Evolutionary conservation across 108 stramenopile genomes (phyloP).

Genomic region (Cyclotella atomus): DNA sequence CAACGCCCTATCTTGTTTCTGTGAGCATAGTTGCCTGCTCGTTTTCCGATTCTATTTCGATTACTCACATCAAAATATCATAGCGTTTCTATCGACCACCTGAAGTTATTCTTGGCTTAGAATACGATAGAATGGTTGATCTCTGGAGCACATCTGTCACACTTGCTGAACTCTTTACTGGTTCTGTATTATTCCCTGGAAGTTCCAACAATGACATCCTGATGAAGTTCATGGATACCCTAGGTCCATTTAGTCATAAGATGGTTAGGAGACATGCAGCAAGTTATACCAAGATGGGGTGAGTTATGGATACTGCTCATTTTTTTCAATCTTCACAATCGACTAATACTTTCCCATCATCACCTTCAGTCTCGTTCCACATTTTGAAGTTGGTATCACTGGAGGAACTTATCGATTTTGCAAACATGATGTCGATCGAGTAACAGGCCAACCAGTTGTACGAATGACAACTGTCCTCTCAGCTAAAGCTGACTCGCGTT

Average conservation of each 20-base stretch:
- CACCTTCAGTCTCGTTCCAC: constrained; percentile 48
- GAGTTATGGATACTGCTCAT: constrained; percentile 19
- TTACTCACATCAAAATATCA: no score
- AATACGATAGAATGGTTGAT: constrained; percentile 92
- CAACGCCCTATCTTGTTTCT: constrained; percentile 97
- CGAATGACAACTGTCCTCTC: constrained; percentile 60
- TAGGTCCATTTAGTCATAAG: constrained; percentile 90
- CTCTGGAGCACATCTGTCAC: constrained; percentile 94
- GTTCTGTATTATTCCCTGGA: constrained; percentile 91
- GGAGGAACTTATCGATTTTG: constrained; percentile 68
- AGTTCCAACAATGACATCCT: constrained; percentile 96
- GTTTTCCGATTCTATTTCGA: not conserved
- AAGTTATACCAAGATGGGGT: constrained; percentile 60
- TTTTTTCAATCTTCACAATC: not conserved
- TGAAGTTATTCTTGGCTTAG: constrained; percentile 97
- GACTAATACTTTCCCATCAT: no score
- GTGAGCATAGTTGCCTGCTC: not conserved
- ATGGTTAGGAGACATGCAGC: constrained; percentile 82
- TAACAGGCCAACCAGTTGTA: constrained; percentile 63
- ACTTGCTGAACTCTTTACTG: constrained; percentile 95
- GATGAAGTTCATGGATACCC: constrained; percentile 86
- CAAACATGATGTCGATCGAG: constrained; percentile 70
- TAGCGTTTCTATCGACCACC: constrained; percentile 97
- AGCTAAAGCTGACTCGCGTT: constrained; percentile 44
- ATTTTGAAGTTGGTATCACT: constrained; percentile 57